Evolutionary conservation across 352 stramenopile genomes (phyloP).

Genomic region (Blastocystis hominis): DNA sequence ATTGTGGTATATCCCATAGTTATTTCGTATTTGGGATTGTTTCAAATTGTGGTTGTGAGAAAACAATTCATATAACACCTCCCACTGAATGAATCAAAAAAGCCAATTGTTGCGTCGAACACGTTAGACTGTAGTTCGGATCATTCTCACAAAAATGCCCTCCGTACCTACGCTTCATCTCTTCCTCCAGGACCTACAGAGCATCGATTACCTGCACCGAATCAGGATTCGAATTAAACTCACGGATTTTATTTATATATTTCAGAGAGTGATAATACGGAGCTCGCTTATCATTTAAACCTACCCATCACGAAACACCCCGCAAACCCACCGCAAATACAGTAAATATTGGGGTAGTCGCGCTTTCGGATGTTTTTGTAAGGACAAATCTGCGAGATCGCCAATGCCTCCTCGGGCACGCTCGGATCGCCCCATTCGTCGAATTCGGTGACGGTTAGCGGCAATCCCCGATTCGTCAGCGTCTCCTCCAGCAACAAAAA

Average conservation of each 20-base stretch:
- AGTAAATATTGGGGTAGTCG: slow-evolving; percentile 31
- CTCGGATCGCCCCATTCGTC: slow-evolving; percentile 46
- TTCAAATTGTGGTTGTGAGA: neutral
- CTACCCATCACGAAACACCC: neutral
- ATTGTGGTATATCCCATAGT: neutral
- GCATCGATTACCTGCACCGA: slow-evolving; percentile 9
- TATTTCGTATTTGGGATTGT: neutral
- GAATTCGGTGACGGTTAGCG: slow-evolving; percentile 50
- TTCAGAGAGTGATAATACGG: slow-evolving; percentile 40
- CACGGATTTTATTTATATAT: slow-evolving; percentile 26
- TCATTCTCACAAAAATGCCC: slow-evolving; percentile 53
- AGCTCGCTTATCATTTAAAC: slow-evolving; percentile 39
- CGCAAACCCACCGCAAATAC: neutral
- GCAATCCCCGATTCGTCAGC: slow-evolving; percentile 7
- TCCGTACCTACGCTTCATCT: neutral
- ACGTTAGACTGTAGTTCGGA: neutral
- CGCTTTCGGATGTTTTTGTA: slow-evolving; percentile 16
- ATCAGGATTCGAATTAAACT: slow-evolving; percentile 1
- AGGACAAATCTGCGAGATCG: slow-evolving; percentile 19
- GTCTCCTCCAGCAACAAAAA: slow-evolving; percentile 43
- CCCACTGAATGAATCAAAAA: slow-evolving; percentile 55
- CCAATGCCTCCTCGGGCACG: neutral
- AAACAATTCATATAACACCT: neutral
- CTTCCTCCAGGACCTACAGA: neutral
- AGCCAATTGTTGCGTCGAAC: neutral